phyloP scores from a whole-genome alignment of 1,284 basidiomycete genomes.

The Rugosomyces carneus region DNA sequence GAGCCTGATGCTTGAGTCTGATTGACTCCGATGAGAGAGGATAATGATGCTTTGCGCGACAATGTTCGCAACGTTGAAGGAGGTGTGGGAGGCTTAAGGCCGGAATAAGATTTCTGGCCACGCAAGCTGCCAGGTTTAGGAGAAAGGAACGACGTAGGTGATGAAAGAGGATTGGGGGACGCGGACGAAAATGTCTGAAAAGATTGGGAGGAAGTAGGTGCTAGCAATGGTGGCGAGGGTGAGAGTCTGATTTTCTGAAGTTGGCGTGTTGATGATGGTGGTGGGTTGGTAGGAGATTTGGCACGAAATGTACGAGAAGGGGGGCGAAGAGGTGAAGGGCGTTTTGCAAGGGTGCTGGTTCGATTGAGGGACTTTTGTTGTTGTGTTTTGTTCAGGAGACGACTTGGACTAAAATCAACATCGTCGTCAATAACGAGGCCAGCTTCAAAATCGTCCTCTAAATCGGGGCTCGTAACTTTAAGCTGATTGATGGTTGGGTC shows the following conservation, averaged over 20 bases:
- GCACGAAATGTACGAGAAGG: slow-evolving; percentile 58
- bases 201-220: slow-evolving; percentile 48
- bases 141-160: slow-evolving; percentile 47
- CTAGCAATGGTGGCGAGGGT: slow-evolving; percentile 54
- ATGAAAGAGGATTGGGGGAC: slow-evolving; percentile 35
- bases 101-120: slow-evolving; percentile 74
- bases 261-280: slow-evolving; percentile 57
- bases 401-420: slow-evolving; percentile 70
- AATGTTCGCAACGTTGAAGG: slow-evolving; percentile 53
- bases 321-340: slow-evolving; percentile 43
- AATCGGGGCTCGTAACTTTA: slow-evolving; percentile 52
- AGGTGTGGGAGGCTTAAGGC: slow-evolving; percentile 65
- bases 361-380: slow-evolving; percentile 39
- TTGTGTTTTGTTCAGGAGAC: slow-evolving; percentile 53
- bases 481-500: slow-evolving; percentile 39
- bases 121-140: slow-evolving; percentile 67
- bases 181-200: slow-evolving; percentile 52
- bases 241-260: slow-evolving; percentile 61
- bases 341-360: slow-evolving; percentile 50
- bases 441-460: slow-evolving; percentile 77
- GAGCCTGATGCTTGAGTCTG: slow-evolving; percentile 52
- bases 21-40: slow-evolving; percentile 60
- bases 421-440: slow-evolving; percentile 78
- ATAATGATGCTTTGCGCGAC: slow-evolving; percentile 69
- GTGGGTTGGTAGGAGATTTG: slow-evolving; percentile 64